These are phyloP conservation scores for Filobasidium uniguttulatum DNA, from an alignment of 1,284 basidiomycete species.

Conservation along the genomic window DNA sequence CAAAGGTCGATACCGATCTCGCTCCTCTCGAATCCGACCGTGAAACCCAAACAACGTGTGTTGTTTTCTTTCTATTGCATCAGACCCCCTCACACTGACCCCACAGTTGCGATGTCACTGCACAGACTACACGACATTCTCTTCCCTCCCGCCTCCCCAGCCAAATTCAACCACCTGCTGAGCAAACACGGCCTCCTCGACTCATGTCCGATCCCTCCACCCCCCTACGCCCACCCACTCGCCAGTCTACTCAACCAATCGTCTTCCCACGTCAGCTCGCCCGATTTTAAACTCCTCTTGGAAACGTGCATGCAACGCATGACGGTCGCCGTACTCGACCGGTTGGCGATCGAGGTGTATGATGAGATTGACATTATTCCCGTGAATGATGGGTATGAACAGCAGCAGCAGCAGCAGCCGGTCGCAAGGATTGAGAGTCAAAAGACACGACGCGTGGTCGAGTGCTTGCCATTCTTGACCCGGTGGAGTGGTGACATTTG, in stretches of 20 bases:
- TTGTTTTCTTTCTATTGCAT: not conserved
- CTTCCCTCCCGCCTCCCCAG: constrained; percentile 21
- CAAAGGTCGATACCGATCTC: constrained; percentile 23
- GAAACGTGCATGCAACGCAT: constrained; percentile 27
- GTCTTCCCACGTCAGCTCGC: constrained; percentile 22
- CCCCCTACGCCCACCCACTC: constrained; percentile 22
- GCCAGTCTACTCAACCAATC: constrained; percentile 26
- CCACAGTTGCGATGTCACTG: not conserved
- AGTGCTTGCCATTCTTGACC: constrained; percentile 30
- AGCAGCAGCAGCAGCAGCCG: not conserved
- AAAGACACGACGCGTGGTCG: constrained; percentile 22
- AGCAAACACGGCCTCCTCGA: not conserved
- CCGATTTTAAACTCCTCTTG: constrained; percentile 29
- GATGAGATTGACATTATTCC: constrained; percentile 3
- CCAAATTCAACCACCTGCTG: constrained; percentile 3
- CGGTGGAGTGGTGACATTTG: constrained; percentile 32
- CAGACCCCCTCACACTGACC: not conserved
- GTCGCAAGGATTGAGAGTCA: not conserved
- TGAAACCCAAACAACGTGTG: not conserved
- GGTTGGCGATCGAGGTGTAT: constrained; percentile 21
- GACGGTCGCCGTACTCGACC: constrained; percentile 18
- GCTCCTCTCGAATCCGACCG: constrained; percentile 1
- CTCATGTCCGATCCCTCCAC: constrained; percentile 17
- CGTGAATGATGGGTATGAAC: not conserved
- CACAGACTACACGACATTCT: constrained; percentile 27